A percentile compares a stretch with the other conserved stretches of the same genome.
These are phyloP conservation scores for Coniochaeta sp. DNA, from an alignment of 2,329 filamentous ascomycete genomes.

Conservation along the genomic window DNA sequence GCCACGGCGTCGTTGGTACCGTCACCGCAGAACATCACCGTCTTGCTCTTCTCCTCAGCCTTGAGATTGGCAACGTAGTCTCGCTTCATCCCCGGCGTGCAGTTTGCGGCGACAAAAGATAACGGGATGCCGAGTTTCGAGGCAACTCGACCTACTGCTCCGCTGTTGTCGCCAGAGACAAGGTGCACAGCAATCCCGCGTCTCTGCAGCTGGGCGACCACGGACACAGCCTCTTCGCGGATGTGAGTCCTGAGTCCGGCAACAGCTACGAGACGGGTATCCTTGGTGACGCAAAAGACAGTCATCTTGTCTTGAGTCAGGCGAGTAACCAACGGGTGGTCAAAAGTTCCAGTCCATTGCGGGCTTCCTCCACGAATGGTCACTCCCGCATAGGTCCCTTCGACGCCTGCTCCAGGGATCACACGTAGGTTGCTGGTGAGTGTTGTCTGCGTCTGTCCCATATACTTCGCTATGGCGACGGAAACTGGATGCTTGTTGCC, in stretches of 20 bases:
- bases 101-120: constrained; percentile 30
- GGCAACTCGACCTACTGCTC: constrained; percentile 35
- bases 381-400: constrained; percentile 18
- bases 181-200: constrained; percentile 36
- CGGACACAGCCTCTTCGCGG: constrained; percentile 30
- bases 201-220: constrained; percentile 26
- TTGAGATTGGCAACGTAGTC: constrained; percentile 33
- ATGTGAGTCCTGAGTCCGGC: constrained; percentile 40
- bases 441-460: constrained; percentile 13
- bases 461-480: constrained; percentile 23
- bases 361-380: constrained; percentile 41
- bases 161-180: constrained; percentile 45
- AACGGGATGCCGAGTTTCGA: constrained; percentile 28
- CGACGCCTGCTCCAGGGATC: constrained; percentile 38
- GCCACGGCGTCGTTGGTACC: constrained; percentile 74
- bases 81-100: constrained; percentile 37
- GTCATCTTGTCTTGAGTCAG: constrained; percentile 30
- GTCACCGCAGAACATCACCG: constrained; percentile 66
- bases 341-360: constrained; percentile 34
- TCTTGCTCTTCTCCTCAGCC: constrained; percentile 11
- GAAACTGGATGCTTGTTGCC: constrained; percentile 48
- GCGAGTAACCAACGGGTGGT: constrained; percentile 21
- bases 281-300: constrained; percentile 37
- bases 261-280: constrained; percentile 25
- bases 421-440: constrained; percentile 21